Evolutionary conservation across 2,329 filamentous ascomycete genomes (phyloP).

Genomic region (Trichoderma breve): DNA sequence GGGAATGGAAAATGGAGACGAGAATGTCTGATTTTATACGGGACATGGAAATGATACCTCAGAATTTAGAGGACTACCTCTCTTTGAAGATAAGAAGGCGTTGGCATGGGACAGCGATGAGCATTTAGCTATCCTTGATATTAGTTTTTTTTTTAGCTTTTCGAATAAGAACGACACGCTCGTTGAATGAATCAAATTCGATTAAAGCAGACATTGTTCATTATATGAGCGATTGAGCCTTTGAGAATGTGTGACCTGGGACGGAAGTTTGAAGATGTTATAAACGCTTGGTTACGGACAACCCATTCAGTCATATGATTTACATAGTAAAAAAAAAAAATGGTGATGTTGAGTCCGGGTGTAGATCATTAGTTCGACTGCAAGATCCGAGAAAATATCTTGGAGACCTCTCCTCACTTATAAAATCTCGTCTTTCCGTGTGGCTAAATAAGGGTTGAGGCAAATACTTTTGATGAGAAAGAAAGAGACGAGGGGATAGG

Average conservation of each 20-base stretch:
- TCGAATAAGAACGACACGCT: not conserved
- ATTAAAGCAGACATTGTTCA: not conserved
- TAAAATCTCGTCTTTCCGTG: too few relatives aligned
- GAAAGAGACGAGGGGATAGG: not conserved
- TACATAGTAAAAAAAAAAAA: not conserved
- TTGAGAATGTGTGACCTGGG: not conserved
- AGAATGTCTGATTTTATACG: not conserved
- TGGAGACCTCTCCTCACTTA: not conserved
- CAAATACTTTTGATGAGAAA: not conserved
- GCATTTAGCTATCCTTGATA: not conserved
- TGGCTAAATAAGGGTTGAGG: too few relatives aligned
- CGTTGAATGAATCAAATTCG: not conserved
- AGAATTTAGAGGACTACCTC: not conserved
- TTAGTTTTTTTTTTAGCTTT: not conserved
- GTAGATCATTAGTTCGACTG: not conserved
- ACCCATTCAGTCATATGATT: not conserved
- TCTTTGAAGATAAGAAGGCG: not conserved
- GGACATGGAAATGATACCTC: not conserved
- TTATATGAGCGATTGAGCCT: not conserved
- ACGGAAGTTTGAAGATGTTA: not conserved
- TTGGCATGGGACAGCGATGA: not conserved
- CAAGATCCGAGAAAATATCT: not conserved
- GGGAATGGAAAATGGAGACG: not conserved
- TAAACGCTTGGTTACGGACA: not conserved
- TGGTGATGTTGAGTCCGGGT: too few relatives aligned